Evolutionary conservation across 2,329 filamentous ascomycete genomes (phyloP).

Genomic region (Microsporum audouinii): DNA sequence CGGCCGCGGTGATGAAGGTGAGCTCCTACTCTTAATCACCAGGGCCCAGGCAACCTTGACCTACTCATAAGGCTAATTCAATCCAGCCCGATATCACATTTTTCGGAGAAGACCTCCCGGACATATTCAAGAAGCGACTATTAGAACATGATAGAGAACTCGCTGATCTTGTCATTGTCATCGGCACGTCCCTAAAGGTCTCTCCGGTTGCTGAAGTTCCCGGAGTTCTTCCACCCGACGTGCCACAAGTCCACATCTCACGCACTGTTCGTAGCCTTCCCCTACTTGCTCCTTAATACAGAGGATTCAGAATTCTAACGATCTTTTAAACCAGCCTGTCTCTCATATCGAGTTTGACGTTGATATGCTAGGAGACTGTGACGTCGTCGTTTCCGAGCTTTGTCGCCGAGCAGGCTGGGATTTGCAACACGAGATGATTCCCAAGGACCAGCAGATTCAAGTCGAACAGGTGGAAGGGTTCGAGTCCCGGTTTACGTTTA

Average conservation of each 20-base stretch:
- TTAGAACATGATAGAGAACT: constrained; percentile 67
- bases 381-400: constrained; percentile 77
- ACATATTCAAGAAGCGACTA: constrained; percentile 68
- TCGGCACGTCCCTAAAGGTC: constrained; percentile 91
- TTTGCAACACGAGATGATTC: constrained; percentile 71
- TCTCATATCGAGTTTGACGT: constrained; percentile 91
- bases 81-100: constrained; percentile 82
- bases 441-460: constrained; percentile 50
- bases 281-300: neutral
- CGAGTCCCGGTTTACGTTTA: constrained; percentile 35
- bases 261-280: constrained; percentile 46
- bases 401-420: constrained; percentile 72
- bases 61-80: neutral
- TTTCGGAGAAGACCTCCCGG: constrained; percentile 82
- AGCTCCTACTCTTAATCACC: constrained; percentile 7
- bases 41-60: neutral
- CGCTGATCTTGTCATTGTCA: constrained; percentile 85
- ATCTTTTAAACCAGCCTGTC: constrained; percentile 45
- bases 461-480: constrained; percentile 42
- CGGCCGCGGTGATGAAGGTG: constrained; percentile 68
- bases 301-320: constrained; percentile 5
- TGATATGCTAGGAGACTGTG: constrained; percentile 89
- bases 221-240: constrained; percentile 61
- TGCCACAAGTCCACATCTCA: constrained; percentile 85
- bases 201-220: constrained; percentile 89